phyloP scores from a whole-genome alignment of 768 basidiomycete genomes.

The Crassisporium funariophilum region DNA sequence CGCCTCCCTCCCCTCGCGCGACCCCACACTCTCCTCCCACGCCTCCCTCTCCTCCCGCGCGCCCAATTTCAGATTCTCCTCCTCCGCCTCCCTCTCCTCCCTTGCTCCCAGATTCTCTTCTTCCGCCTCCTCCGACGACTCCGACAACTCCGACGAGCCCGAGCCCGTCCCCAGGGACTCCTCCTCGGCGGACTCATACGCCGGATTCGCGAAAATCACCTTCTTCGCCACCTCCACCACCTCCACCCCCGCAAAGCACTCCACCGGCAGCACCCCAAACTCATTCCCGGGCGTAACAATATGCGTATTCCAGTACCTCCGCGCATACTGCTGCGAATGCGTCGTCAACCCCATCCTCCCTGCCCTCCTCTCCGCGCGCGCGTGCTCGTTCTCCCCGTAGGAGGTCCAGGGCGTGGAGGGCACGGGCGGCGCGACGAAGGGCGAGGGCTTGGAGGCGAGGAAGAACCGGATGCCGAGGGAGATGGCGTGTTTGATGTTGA shows the following conservation, averaged over 20 bases:
- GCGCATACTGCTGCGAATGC: background rate
- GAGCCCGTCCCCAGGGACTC: too few species aligned
- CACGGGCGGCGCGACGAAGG: background rate
- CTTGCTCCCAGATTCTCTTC: too few species aligned
- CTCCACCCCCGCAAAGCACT: background rate
- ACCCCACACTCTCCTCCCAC: too few species aligned
- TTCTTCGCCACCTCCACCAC: background rate
- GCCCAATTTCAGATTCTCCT: too few species aligned
- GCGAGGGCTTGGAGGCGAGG: background rate
- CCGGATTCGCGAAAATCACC: too few species aligned
- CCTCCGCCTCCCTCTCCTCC: too few species aligned
- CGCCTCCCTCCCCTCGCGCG: too few species aligned
- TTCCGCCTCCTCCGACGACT: too few species aligned
- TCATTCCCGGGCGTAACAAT: background rate
- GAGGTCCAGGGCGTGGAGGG: background rate
- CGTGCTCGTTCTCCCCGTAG: too few species aligned
- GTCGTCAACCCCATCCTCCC: background rate
- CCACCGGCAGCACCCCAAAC: background rate
- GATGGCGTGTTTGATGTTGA: background rate
- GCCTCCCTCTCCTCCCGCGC: too few species aligned
- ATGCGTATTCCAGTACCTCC: background rate
- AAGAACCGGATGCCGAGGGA: background rate
- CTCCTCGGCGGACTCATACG: too few species aligned
- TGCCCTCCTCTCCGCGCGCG: background rate
- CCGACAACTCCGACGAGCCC: too few species aligned